phyloP scores from a whole-genome alignment of 2,329 filamentous ascomycete genomes.

The Phialophora chinensis region DNA sequence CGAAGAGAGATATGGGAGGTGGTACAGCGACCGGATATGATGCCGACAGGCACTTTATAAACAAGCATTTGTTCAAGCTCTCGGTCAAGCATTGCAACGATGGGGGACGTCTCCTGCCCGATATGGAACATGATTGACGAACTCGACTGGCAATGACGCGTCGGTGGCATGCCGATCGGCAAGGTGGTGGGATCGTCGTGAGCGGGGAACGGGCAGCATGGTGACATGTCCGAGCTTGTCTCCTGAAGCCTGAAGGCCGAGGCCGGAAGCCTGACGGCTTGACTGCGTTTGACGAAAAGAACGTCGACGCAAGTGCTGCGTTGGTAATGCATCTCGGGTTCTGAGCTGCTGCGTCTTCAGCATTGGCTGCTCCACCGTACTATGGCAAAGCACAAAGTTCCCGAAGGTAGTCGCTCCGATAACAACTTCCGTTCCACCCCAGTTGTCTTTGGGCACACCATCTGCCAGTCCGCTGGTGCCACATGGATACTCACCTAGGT shows the following conservation, averaged over 20 bases:
- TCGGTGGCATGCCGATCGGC: slow-evolving; percentile 1
- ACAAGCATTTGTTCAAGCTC: slow-evolving; percentile 8
- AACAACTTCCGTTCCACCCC: neutral
- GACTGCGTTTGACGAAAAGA: neutral
- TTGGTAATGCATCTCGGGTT: neutral
- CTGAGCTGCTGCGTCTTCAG: neutral
- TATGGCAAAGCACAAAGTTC: neutral
- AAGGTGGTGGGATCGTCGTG: neutral
- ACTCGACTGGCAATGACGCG: slow-evolving; percentile 6
- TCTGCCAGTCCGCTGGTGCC: slow-evolving; percentile 1
- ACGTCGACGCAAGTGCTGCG: neutral
- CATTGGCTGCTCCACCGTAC: neutral
- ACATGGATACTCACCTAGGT: neutral
- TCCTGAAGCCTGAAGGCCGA: neutral
- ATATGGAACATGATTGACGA: slow-evolving; percentile 13
- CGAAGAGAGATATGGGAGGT: neutral
- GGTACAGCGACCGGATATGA: neutral
- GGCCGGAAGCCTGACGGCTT: neutral
- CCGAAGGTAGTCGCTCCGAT: neutral
- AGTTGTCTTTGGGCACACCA: neutral
- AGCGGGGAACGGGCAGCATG: neutral
- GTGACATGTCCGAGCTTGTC: neutral
- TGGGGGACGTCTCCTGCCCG: neutral
- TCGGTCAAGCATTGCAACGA: slow-evolving; percentile 15
- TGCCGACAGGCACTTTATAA: neutral